Base-by-base conservation (phyloP, 306 rosid species). In the Fragaria iinumae region DNA sequence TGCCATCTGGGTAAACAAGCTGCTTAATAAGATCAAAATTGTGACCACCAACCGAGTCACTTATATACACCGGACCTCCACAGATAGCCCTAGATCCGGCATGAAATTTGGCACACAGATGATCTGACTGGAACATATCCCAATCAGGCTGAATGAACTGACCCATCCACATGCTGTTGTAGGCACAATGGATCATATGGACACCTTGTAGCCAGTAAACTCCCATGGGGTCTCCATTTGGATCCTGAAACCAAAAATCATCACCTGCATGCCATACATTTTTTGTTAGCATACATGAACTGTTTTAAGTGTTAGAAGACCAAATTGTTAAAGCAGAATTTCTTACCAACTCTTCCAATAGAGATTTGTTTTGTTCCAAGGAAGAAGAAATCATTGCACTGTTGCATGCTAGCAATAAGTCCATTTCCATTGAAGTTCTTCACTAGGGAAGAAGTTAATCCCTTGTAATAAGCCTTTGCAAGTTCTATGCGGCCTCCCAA, bases 111-210 rank as follows among this genome's bases (percentile, higher is more conserved):
- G 94, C 94, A 81, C 96, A 93, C 8, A 68, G 29, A 80, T 91
- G 94, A 55, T 90, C 96, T 18, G 96, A 93, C 77, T 90, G 96
- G 83, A 93, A 93, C 98, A 93, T 93, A 76, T 93, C 97, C 97
- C 98, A 93, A 80, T 93, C 98, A 1, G 94, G 98, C 2, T 86
- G 97, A 76, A 89, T 89, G 55, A 93, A 83, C 55, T 93, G 94
- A 36, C 96, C 94, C 93, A 93, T 93, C 98, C 98, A 93, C 89
- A 93, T 80, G 84, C 96, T 93, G 80, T 93, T 93, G 72, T 90
- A 93, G 73, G 98, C 88, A 74, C 97, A 89, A 27, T 89, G 94
- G 81, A 93, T 86, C 97, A 93, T 93, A 72, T 91, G 97, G 2
- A 91, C 93, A 25, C 97, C 96, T 74, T 94, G 96, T 52, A 91